phyloP scores from a whole-genome alignment of 805 yeast species.

The Zygotorulaspora chibaensis region DNA sequence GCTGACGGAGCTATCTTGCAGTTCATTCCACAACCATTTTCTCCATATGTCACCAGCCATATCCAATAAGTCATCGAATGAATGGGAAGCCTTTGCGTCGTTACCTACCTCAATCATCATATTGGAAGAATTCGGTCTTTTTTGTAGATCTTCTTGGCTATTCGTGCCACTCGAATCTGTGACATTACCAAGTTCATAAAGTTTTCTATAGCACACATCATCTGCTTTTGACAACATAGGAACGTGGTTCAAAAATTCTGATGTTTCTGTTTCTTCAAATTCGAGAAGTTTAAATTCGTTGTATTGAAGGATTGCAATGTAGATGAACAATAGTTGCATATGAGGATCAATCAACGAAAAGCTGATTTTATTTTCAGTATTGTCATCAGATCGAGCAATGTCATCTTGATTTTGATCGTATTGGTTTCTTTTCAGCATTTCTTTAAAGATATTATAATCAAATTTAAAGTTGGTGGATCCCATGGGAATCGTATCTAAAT shows the following conservation, averaged over 20 bases:
- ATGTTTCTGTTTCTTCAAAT: constrained; percentile 84
- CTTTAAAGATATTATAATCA: constrained; percentile 31
- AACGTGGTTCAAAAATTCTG: constrained; percentile 63
- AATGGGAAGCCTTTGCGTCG: constrained; percentile 46
- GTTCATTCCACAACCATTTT: constrained; percentile 66
- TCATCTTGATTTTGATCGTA: constrained; percentile 16
- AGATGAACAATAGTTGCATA: constrained; percentile 67
- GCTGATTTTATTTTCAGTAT: constrained; percentile 17
- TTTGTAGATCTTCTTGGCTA: constrained; percentile 14
- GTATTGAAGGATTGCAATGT: constrained; percentile 74
- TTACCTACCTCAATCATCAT: constrained; percentile 35
- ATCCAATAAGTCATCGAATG: constrained; percentile 65
- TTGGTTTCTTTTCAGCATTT: constrained; percentile 26
- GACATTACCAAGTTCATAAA: constrained; percentile 14
- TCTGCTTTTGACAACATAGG: constrained; percentile 35
- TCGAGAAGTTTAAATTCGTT: constrained; percentile 75
- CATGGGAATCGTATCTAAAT: constrained; percentile 27
- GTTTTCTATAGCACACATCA: constrained; percentile 29
- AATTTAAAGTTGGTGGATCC: constrained; percentile 24
- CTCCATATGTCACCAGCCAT: constrained; percentile 90
- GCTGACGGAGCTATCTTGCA: constrained; percentile 39
- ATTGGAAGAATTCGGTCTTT: constrained; percentile 16
- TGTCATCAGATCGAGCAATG: constrained; percentile 1
- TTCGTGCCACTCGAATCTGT: constrained; percentile 3
- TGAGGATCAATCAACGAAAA: constrained; percentile 63